Evolutionary conservation across 768 basidiomycete species (phyloP), one percentile per base, ranked within the genome.

Genomic region (Kockovaella imperatae): DNA sequence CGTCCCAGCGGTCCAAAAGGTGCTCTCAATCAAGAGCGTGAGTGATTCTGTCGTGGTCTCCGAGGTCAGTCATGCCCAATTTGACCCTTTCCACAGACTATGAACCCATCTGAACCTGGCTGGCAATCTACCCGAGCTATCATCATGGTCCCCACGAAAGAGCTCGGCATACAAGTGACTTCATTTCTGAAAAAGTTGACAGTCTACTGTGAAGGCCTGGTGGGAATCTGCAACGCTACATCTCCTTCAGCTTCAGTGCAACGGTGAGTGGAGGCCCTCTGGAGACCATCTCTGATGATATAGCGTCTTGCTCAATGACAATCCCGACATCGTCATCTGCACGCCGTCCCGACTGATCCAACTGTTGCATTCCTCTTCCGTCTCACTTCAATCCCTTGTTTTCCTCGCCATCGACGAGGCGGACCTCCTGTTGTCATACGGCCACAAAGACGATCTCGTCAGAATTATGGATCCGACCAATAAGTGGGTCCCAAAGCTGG

Each of bases 331-430:
- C 31, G 77, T 89, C 24, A 76, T 89, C 41, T 80, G 83, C 1
- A 90, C 87, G 0, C 87, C 87, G 18, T 80, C 85, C 8, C 79
- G 83, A 45, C 78, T 78, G 8, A 70, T 89, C 3, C 73, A 77
- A 3, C 74, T 86, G 15, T 75, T 87, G 3, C 83, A 84, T 57
- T 77, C 82, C 13, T 85, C 86, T 72, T 74, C 80, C 0, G 74
- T 97, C 6, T 77, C 76, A 2, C 72, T 90, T 0, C 62, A 77
- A 11, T 76, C 78, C 0, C 73, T 97, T 25, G 85, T 88, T 38
- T 84, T 86, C 4, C 79, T 99, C 15, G 85, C 93, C 24, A 91
- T 99, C 49, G 95, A 99, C 67, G 95, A 99, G 73, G 95, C 95
- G 20, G 95, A 97, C 67, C 79, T 97, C 30, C 86, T 99, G 44